Percentiles rank a stretch among this genome's conserved stretches.
These are phyloP conservation scores for Lodderomyces elongisporus DNA, from an alignment of 1,139 yeast species.

Conservation along the genomic window DNA sequence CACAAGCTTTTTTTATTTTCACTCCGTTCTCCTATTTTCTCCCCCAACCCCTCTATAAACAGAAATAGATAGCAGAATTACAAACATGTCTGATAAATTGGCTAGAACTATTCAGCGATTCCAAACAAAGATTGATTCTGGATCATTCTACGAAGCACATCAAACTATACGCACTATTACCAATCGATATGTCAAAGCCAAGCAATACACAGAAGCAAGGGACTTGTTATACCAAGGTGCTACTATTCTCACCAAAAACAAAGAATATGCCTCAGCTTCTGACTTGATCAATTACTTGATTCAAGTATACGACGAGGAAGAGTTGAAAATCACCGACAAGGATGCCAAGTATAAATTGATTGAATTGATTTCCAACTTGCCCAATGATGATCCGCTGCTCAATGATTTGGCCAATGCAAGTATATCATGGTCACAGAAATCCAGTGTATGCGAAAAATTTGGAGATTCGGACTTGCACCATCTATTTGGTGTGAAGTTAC, in stretches of 20 bases:
- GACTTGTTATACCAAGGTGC: constrained; percentile 72
- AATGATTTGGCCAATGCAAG: constrained; percentile 56
- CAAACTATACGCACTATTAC: constrained; percentile 88
- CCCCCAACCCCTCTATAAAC: too few species aligned
- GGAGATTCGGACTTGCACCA: constrained; percentile 79
- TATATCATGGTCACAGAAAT: constrained; percentile 58
- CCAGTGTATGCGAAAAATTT: constrained; percentile 37
- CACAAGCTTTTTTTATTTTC: too few species aligned
- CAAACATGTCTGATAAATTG: constrained; percentile 37
- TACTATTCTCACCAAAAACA: constrained; percentile 57
- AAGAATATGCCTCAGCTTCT: constrained; percentile 74
- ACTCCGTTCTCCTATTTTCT: too few species aligned
- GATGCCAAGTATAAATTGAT: constrained; percentile 35
- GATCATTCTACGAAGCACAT: constrained; percentile 90
- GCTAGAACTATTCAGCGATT: constrained; percentile 60
- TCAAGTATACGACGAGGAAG: constrained; percentile 58
- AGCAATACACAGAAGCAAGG: constrained; percentile 64
- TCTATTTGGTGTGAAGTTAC: constrained; percentile 64
- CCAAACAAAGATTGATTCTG: constrained; percentile 62
- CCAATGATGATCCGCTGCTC: constrained; percentile 53
- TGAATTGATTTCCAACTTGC: constrained; percentile 38
- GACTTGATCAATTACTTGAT: constrained; percentile 72
- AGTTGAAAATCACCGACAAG: constrained; percentile 31
- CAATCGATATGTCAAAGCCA: constrained; percentile 70
- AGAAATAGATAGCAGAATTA: too few species aligned